Evolutionary conservation across 257 asterid genomes (phyloP).

Genomic region (Scutellaria galericulata): DNA sequence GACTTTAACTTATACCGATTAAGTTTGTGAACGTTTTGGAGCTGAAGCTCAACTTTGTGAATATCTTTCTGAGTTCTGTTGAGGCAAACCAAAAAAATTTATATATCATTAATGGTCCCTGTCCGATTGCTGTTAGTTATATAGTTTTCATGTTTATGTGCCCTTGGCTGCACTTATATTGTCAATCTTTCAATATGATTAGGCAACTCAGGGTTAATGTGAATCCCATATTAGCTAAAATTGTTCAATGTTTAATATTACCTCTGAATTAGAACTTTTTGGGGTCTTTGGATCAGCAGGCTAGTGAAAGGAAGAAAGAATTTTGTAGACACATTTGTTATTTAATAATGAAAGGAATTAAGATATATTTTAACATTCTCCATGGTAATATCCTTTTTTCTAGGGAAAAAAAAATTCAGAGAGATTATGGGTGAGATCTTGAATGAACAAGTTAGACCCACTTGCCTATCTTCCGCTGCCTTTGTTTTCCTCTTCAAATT

Average conservation of each 20-base stretch:
- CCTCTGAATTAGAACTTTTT: constrained; percentile 9
- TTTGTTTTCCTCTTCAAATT: too few species aligned
- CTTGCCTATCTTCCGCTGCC: too few species aligned
- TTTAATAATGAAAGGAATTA: too few species aligned
- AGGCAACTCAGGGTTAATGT: constrained; percentile 1
- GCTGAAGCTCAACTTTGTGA: constrained; percentile 1
- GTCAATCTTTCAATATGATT: constrained; percentile 8
- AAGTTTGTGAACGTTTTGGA: constrained; percentile 8
- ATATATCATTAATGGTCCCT: background rate
- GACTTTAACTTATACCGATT: background rate
- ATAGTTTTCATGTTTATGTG: background rate
- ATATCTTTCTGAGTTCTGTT: background rate
- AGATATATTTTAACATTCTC: too few species aligned
- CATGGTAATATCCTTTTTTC: too few species aligned
- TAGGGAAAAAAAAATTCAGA: too few species aligned
- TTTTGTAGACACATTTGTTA: background rate
- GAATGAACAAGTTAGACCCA: too few species aligned
- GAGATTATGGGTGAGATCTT: too few species aligned
- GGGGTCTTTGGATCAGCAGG: constrained; percentile 2
- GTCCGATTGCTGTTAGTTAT: background rate
- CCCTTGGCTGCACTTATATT: background rate
- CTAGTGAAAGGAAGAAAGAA: constrained; percentile 8
- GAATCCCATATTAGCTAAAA: background rate
- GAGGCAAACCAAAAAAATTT: background rate
- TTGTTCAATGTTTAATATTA: background rate